A percentile compares a stretch with the other conserved stretches of the same genome.
These are phyloP conservation scores for Lachancea mirantina DNA, from an alignment of 805 yeast genomes.

Conservation along the genomic window DNA sequence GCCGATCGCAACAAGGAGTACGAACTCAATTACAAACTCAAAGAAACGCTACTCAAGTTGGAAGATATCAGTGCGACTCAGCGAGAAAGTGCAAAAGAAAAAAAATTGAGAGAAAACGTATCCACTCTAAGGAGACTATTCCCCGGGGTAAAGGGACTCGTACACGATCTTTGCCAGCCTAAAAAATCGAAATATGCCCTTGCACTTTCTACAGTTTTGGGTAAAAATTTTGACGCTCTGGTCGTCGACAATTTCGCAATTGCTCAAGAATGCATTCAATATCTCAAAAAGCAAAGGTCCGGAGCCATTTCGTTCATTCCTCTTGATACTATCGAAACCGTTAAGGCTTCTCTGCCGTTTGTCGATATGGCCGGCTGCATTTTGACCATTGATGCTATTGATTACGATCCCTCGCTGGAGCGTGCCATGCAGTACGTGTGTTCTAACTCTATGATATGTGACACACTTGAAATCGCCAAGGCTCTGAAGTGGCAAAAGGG, in stretches of 20 bases:
- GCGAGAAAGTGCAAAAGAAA: conserved; percentile 68
- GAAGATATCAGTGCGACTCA: conserved; percentile 70
- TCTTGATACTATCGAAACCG: conserved; percentile 64
- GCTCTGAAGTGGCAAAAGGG: conserved; percentile 59
- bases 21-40: conserved; percentile 56
- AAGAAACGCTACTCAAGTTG: conserved; percentile 50
- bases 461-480: conserved; percentile 60
- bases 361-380: conserved; percentile 30
- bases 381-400: conserved; percentile 58
- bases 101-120: conserved; percentile 64
- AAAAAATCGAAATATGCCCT: conserved; percentile 60
- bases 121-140: conserved; percentile 60
- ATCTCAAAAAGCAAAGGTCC: conserved; percentile 73
- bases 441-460: conserved; percentile 74
- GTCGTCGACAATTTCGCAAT: conserved; percentile 66
- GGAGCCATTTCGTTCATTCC: conserved; percentile 89
- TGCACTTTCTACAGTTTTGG: conserved; percentile 73
- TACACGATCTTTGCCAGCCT: conserved; percentile 75
- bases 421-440: conserved; percentile 75
- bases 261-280: conserved; percentile 71
- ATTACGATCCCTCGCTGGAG: conserved; percentile 59
- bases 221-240: conserved; percentile 72
- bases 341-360: conserved; percentile 42
- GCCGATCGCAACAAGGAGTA: conserved; percentile 42
- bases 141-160: conserved; percentile 79